Evolutionary conservation across 2,329 filamentous ascomycete genomes (phyloP), one percentile per base, ranked within the genome.

Genomic region (Talaromyces marneffei): DNA sequence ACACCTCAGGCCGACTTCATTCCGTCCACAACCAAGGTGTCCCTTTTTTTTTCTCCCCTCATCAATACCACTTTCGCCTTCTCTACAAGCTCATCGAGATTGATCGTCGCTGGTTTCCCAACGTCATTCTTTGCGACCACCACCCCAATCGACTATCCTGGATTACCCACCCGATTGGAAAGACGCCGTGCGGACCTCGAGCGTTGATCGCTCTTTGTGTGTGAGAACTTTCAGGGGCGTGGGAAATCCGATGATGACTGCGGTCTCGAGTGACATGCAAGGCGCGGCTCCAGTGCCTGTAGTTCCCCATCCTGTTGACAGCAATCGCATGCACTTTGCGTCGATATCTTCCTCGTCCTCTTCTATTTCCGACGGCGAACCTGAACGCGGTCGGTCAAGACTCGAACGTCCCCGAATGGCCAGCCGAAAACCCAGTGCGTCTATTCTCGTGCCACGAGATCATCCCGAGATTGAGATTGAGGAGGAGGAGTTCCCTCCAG

Each of bases 381-480:
- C 68, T 42, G 76, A 78, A 57, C 75, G 77, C 44, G 61, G 61
- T 40, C 74, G 74, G 57, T 74, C 75, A 42, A 74, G 80, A 67
- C 76, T 78, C 50, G 73, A 80, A 64, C 85, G 90, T 37, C 90
- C 90, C 29, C 83, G 84, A 60, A 79, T 93, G 63, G 85, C 85
- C 18, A 89, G 85, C 67, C 84, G 90, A 54, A 91, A 91, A 76
- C 90, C 87, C 67, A 93, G 89, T 72, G 89, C 89, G 61, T 91
- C 91, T 53, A 88, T 94, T 66, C 89, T 92, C 65, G 88, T 95
- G 40, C 88, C 89, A 37, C 85, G 90, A 67, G 89, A 93, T 71
- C 89, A 84, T 69, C 85, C 84, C 20, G 85, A 88, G 62, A 85
- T 91, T 63, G 88, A 90, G 66, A 85, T 90, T 37, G 79, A 87